Evolutionary conservation across 2,329 filamentous ascomycete genomes (phyloP), one percentile per base, ranked within the genome.

Genomic region (Cytospora piceae): DNA sequence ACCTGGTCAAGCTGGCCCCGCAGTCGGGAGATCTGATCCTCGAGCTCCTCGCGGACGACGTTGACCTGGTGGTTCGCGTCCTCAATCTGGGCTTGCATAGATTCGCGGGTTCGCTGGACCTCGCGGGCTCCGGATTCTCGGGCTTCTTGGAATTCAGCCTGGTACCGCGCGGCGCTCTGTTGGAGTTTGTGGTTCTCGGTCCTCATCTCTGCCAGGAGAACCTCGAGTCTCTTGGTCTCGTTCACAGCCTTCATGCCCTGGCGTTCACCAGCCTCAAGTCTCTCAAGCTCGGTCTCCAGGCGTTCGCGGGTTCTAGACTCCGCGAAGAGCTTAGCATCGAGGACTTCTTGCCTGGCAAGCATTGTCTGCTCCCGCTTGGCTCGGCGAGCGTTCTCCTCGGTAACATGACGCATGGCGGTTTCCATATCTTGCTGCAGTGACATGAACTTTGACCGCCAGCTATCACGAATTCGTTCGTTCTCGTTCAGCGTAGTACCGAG

Each of bases 361-460:
- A 92, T 86, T 66, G 92, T 89, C 70, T 92, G 88, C 74, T 96
- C 92, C 74, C 90, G 90, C 78, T 91, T 90, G 72, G 88, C 87
- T 79, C 91, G 94, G 42, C 86, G 84, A 34, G 90, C 87, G 74
- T 94, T 94, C 74, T 98, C 94, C 72, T 91, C 88, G 27, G 90
- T 88, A 68, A 97, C 88, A 68, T 96, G 90, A 56, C 87, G 87
- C 61, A 92, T 89, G 58, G 93, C 91, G 64, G 83, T 83, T 37
- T 88, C 86, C 90, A 98, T 94, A 71, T 97, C 93, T 69, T 93
- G 87, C 77, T 98, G 94, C 49, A 99, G 82, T 67, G 88, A 88
- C 71, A 94, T 87, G 73, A 97, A 91, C 77, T 95, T 96, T 75
- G 83, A 82, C 70, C 93, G 90, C 86, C 96, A 94, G 67, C 85